Conservation (phyloP, 2,329 filamentous ascomycete species). For the Fusarium sambucinum region DNA sequence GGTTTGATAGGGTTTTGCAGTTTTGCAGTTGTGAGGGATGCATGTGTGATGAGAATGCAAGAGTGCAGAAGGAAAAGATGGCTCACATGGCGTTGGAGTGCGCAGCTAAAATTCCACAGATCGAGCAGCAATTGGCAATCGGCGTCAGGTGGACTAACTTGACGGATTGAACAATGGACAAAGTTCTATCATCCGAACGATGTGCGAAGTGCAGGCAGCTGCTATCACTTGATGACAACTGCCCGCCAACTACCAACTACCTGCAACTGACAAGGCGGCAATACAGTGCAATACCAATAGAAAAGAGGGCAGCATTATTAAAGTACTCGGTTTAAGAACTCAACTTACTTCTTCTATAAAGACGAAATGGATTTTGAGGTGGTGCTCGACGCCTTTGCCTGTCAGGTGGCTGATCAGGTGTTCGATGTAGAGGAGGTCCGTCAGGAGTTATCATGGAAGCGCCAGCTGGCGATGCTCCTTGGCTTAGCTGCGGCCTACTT, state of each 20-base stretch:
- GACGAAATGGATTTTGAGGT: slow-evolving; percentile 54
- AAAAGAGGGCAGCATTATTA: background rate
- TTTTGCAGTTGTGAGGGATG: slow-evolving; percentile 7
- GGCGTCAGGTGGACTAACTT: background rate
- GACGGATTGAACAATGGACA: background rate
- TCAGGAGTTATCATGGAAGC: slow-evolving; percentile 42
- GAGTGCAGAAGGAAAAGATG: background rate
- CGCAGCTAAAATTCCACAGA: background rate
- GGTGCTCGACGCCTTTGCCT: slow-evolving; percentile 46
- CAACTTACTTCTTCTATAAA: slow-evolving; percentile 55
- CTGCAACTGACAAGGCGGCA: background rate
- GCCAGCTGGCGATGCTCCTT: slow-evolving; percentile 36
- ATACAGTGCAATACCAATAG: background rate
- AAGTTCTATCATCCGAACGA: background rate
- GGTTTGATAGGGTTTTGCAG: background rate
- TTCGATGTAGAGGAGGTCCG: slow-evolving; percentile 43
- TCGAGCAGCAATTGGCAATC: background rate
- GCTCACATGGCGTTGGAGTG: background rate
- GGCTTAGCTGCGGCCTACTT: slow-evolving; percentile 19
- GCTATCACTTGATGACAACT: slow-evolving; percentile 21
- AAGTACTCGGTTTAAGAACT: background rate
- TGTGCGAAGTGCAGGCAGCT: slow-evolving; percentile 6
- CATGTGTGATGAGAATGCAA: background rate
- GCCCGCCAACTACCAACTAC: slow-evolving; percentile 3
- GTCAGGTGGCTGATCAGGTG: slow-evolving; percentile 47